Evolutionary conservation across 2,329 filamentous ascomycete species (phyloP).

Genomic region (Hyphodiscus sp.): DNA sequence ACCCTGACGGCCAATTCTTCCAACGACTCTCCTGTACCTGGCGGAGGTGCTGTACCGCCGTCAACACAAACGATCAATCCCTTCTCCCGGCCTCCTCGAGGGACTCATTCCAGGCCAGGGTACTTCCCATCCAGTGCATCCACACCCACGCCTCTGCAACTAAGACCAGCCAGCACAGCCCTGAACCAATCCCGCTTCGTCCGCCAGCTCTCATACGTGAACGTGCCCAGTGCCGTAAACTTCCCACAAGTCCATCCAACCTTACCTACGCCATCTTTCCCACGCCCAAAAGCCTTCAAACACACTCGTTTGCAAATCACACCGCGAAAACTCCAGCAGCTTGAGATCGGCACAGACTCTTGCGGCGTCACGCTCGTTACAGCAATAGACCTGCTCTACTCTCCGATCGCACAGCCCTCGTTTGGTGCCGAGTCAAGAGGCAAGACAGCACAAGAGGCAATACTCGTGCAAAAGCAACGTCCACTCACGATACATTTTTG

Average conservation of each 20-base stretch:
- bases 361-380: slow-evolving; percentile 27
- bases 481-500: slow-evolving; percentile 12
- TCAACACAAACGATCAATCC: neutral
- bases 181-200: slow-evolving; percentile 1
- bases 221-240: slow-evolving; percentile 7
- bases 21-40: too few species aligned
- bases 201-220: slow-evolving; percentile 7
- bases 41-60: too few species aligned
- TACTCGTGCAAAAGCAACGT: neutral
- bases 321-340: slow-evolving; percentile 8
- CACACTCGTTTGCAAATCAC: slow-evolving; percentile 22
- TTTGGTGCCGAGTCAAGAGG: slow-evolving; percentile 8
- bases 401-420: slow-evolving; percentile 5
- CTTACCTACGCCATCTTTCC: slow-evolving; percentile 5
- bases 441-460: neutral
- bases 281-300: slow-evolving; percentile 13
- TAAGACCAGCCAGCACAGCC: neutral
- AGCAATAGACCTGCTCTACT: slow-evolving; percentile 3
- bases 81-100: neutral
- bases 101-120: neutral
- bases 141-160: slow-evolving; percentile 1
- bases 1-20: neutral
- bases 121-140: slow-evolving; percentile 15
- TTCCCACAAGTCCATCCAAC: neutral
- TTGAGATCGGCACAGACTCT: slow-evolving; percentile 19